Evolutionary conservation across 2,329 filamentous ascomycete genomes (phyloP).

Genomic region (Neospermospora avenae): DNA sequence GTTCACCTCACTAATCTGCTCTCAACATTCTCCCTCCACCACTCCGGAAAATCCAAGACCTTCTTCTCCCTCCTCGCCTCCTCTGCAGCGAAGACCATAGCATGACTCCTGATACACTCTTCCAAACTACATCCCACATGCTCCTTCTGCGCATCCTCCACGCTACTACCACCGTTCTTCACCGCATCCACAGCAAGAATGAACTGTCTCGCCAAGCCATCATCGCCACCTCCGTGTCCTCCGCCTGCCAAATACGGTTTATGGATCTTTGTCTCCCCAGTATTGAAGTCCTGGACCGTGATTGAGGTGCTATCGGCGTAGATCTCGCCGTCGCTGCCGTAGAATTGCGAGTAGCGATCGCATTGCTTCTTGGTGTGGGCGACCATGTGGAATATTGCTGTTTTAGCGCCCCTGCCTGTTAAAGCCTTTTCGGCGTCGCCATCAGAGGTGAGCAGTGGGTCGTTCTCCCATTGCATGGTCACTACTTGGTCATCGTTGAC

Average conservation of each 20-base stretch:
- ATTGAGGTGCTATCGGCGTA: conserved; percentile 79
- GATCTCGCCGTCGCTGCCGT: conserved; percentile 83
- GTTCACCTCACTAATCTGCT: conserved; percentile 17
- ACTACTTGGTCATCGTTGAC: conserved; percentile 93
- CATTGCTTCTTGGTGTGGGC: conserved; percentile 86
- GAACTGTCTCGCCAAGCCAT: conserved; percentile 77
- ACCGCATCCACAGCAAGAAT: conserved; percentile 78
- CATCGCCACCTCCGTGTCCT: conserved; percentile 76
- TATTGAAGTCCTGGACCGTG: conserved; percentile 68
- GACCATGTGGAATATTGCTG: conserved; percentile 89
- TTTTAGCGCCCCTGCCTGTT: conserved; percentile 64
- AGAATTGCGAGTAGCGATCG: conserved; percentile 78
- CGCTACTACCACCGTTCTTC: conserved; percentile 64
- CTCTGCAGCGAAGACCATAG: conserved; percentile 90
- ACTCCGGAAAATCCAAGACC: conserved; percentile 71
- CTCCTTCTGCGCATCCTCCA: conserved; percentile 67
- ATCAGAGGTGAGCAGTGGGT: conserved; percentile 40
- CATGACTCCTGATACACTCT: conserved; percentile 85
- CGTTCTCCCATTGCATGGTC: conserved; percentile 82
- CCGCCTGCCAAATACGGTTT: conserved; percentile 58
- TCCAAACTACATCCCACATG: conserved; percentile 81
- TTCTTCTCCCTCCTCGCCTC: conserved; percentile 69
- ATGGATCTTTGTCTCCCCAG: conserved; percentile 48
- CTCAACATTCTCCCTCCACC: conserved; percentile 65
- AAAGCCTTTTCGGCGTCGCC: conserved; percentile 23